Evolutionary conservation across 2,329 filamentous ascomycete genomes (phyloP).

Genomic region (Penicillium sp.): DNA sequence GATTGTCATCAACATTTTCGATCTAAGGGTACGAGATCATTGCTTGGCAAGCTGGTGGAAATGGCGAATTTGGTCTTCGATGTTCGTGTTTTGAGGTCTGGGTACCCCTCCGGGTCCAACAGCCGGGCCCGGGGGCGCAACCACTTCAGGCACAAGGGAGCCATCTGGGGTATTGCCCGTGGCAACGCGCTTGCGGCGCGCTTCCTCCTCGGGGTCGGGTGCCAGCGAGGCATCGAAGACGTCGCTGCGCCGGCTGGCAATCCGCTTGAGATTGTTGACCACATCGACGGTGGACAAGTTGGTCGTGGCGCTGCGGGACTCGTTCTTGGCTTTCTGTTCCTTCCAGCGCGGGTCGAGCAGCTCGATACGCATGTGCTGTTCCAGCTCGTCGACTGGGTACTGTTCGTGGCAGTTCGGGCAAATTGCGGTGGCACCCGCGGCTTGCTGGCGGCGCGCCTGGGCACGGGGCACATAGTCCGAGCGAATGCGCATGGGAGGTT

Average conservation of each 20-base stretch:
- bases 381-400: slow-evolving; percentile 82
- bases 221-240: slow-evolving; percentile 68
- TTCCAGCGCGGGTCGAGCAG: slow-evolving; percentile 93
- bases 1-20: background rate
- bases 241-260: slow-evolving; percentile 84
- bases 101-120: slow-evolving; percentile 35
- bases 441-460: slow-evolving; percentile 69
- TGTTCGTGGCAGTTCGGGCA: slow-evolving; percentile 94
- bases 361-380: slow-evolving; percentile 93
- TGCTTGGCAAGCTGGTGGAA: slow-evolving; percentile 61
- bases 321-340: slow-evolving; percentile 87
- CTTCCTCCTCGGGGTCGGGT: slow-evolving; percentile 71
- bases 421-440: slow-evolving; percentile 64
- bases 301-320: slow-evolving; percentile 79
- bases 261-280: slow-evolving; percentile 91
- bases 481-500: slow-evolving; percentile 79
- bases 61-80: slow-evolving; percentile 80
- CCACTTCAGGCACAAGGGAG: slow-evolving; percentile 24
- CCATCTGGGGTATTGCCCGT: slow-evolving; percentile 45
- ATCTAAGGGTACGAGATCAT: slow-evolving; percentile 17
- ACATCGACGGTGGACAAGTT: slow-evolving; percentile 86
- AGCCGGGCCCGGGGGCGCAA: slow-evolving; percentile 28
- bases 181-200: slow-evolving; percentile 75
- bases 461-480: slow-evolving; percentile 90
- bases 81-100: slow-evolving; percentile 60